Conservation (phyloP, 2,329 filamentous ascomycete species). For the Fusarium agapanthi region DNA sequence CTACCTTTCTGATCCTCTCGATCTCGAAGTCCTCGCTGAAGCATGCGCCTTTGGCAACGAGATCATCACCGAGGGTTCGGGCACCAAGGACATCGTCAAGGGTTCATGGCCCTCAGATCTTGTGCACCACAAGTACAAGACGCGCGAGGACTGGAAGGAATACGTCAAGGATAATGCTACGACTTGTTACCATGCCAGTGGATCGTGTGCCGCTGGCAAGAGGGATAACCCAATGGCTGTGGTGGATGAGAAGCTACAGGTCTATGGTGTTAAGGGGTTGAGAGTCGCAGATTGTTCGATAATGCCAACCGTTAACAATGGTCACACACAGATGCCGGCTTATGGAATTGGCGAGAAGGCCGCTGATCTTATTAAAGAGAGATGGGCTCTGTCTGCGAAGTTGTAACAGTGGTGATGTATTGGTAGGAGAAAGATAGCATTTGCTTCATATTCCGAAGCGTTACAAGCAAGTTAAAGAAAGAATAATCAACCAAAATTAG, state of each 20-base stretch:
- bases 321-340: conserved; percentile 63
- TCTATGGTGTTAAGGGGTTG: conserved; percentile 61
- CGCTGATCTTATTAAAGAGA: conserved; percentile 58
- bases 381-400: conserved; percentile 14
- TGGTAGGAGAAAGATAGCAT: background rate
- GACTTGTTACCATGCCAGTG: conserved; percentile 55
- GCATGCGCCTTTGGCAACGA: conserved; percentile 68
- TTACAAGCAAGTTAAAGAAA: background rate
- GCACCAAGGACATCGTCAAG: conserved; percentile 66
- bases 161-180: conserved; percentile 67
- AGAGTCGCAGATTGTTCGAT: conserved; percentile 63
- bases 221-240: conserved; percentile 60
- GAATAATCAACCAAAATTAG: background rate
- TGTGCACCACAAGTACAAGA: conserved; percentile 61
- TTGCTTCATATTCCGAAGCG: background rate
- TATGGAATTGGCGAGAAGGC: conserved; percentile 65
- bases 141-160: conserved; percentile 62
- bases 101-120: conserved; percentile 65
- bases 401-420: background rate
- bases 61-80: conserved; percentile 64
- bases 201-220: conserved; percentile 48
- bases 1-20: conserved; percentile 65
- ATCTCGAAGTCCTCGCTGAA: conserved; percentile 67
- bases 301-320: conserved; percentile 60
- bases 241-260: conserved; percentile 61